phyloP scores from a whole-genome alignment of 2,329 filamentous ascomycete genomes.

The Cadophora sp. region DNA sequence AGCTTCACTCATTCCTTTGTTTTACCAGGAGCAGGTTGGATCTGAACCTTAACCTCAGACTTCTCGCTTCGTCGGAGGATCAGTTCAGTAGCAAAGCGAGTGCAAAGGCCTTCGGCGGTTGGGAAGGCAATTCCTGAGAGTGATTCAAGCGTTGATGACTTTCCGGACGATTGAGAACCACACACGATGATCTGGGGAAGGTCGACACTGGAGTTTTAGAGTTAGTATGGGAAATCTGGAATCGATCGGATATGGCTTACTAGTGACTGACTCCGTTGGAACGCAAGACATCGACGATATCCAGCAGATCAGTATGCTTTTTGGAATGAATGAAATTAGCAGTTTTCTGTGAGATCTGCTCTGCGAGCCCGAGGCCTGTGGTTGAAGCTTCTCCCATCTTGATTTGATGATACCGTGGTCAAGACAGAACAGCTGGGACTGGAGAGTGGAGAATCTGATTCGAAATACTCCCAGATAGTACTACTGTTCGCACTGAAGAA shows the following conservation, averaged over 20 bases:
- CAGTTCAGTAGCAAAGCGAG: constrained; percentile 53
- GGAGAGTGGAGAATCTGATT: no score
- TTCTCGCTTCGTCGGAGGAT: constrained; percentile 41
- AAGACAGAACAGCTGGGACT: neutral
- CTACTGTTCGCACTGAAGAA: no score
- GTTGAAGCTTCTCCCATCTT: constrained; percentile 10
- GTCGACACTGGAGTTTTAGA: constrained; percentile 24
- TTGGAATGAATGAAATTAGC: constrained; percentile 36
- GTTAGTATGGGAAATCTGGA: constrained; percentile 9
- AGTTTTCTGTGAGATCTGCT: constrained; percentile 24
- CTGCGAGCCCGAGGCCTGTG: constrained; percentile 18
- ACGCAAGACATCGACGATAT: constrained; percentile 62
- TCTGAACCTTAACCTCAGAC: constrained; percentile 23
- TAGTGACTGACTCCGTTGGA: constrained; percentile 30
- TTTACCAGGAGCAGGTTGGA: constrained; percentile 23
- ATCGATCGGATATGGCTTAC: no score
- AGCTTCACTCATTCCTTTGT: constrained; percentile 22
- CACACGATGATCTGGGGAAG: constrained; percentile 54
- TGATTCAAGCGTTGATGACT: constrained; percentile 46
- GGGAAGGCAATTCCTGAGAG: constrained; percentile 50
- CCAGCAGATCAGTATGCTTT: constrained; percentile 62
- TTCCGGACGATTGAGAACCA: constrained; percentile 50
- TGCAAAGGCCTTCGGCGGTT: constrained; percentile 48
- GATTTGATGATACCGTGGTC: neutral
- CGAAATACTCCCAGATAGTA: no score